A percentile compares a stretch with the other conserved stretches of the same genome.
These are phyloP conservation scores for Paracamarosporium sp. DNA, from an alignment of 2,329 filamentous ascomycete genomes.

Conservation along the genomic window DNA sequence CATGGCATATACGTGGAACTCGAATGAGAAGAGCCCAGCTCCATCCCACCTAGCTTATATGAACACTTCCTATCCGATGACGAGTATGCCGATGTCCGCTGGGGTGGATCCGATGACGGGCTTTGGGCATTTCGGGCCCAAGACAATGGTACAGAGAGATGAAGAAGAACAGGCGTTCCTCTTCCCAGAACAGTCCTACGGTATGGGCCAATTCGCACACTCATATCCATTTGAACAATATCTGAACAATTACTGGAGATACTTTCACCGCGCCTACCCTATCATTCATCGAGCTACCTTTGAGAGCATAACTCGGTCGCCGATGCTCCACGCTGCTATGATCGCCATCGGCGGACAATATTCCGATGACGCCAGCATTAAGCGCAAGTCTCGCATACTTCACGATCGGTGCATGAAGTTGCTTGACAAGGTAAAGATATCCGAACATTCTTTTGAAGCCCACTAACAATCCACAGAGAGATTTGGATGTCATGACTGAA, in stretches of 20 bases:
- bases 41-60: conserved; percentile 31
- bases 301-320: conserved; percentile 42
- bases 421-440: conserved; percentile 41
- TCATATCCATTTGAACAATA: conserved; percentile 47
- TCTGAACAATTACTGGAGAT: conserved; percentile 54
- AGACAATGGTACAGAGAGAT: conserved; percentile 44
- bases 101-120: conserved; percentile 29
- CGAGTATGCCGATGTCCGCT: conserved; percentile 26
- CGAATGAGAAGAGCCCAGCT: conserved; percentile 36
- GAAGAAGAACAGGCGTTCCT: conserved; percentile 42
- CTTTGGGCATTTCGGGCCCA: conserved; percentile 35
- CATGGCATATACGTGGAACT: conserved; percentile 38
- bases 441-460: background rate
- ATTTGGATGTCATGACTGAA: conserved; percentile 30
- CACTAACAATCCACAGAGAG: conserved; percentile 34
- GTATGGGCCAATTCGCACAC: conserved; percentile 44
- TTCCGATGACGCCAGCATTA: conserved; percentile 40
- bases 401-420: conserved; percentile 52
- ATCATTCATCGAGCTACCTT: conserved; percentile 52
- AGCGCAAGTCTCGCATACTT: conserved; percentile 45
- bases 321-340: conserved; percentile 54
- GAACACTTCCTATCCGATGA: conserved; percentile 32
- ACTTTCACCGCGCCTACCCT: conserved; percentile 54
- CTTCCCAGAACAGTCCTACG: conserved; percentile 45
- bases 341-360: conserved; percentile 53